Base-by-base conservation (phyloP, 2,329 filamentous ascomycete genomes). In the Botrytis aclada region DNA sequence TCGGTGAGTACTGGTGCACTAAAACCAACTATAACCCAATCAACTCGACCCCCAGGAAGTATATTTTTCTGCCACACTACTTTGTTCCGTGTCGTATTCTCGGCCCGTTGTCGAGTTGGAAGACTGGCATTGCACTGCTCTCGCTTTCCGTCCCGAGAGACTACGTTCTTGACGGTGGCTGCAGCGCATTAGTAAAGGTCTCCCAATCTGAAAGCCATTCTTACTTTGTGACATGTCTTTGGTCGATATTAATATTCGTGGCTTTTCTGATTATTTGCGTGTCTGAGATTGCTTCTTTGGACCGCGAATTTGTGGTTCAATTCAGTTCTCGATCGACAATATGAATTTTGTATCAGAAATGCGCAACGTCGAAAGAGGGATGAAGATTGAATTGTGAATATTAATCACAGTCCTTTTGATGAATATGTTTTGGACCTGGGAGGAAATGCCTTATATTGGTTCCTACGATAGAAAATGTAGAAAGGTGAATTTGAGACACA, bases 11-110 rank as follows among this genome's bases (percentile, higher is more conserved):
- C 6, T 56, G 47, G 37, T 1, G 37, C 47, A 18, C n/a, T 18
- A 25, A 69, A 56, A 14, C 47, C 47, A 69, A 69, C 65, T 56
- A 69, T 69, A 22, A 69, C 47, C 65, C 65, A 69, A 20, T 69
- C 47, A 1, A 41, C 18, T 5, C n/a, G 6, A 32, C 47, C 65
- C n/a, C 34, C 37, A 69, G 47, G 47, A 25, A 56, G 37, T 16
- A 69, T 41, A 3, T 56, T 69, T 7, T 69, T 69, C 6, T 69
- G n/a, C 65, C 65, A 69, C 1, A 18, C 32, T 8, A 69, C 34
- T 56, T 41, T 56, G 6, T 56, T 43, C 25, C 47, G 65, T 39
- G 29, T n/a, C 3, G 1, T 41, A 9, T 12, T 56, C 10, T 69
- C 65, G 1, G 1, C 2, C 18, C 54, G 29, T 7, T 32, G 34